phyloP scores from a whole-genome alignment of 176 grass and related monocot genomes.

The Tuctoria greenei region DNA sequence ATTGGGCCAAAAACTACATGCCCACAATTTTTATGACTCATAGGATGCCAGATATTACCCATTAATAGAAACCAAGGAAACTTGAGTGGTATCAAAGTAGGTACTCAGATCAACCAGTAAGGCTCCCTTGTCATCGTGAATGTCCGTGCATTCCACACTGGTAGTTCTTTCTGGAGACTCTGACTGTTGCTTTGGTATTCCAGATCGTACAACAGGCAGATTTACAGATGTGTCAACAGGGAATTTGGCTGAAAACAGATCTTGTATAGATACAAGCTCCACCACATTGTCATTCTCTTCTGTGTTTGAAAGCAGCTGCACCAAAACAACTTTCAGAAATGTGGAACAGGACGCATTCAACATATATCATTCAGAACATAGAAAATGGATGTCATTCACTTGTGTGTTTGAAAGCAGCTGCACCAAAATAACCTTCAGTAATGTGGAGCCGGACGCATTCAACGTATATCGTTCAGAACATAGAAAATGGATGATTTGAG shows the following conservation, averaged over 20 bases:
- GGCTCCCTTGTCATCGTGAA: not conserved
- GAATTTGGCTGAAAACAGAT: constrained; percentile 57
- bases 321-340: constrained; percentile 35
- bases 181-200: constrained; percentile 13
- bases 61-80: constrained; percentile 77
- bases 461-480: not conserved
- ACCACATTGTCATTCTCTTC: constrained; percentile 42
- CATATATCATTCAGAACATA: too few relatives aligned
- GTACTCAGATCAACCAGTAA: constrained; percentile 57
- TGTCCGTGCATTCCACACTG: not conserved
- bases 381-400: constrained; percentile 47
- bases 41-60: constrained; percentile 46
- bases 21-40: not conserved
- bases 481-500: not conserved
- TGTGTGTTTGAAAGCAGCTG: constrained; percentile 53
- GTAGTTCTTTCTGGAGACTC: constrained; percentile 22
- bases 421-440: constrained; percentile 36
- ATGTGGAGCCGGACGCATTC: not conserved
- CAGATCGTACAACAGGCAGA: constrained; percentile 18
- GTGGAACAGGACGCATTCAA: not conserved
- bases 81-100: constrained; percentile 43
- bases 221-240: constrained; percentile 41
- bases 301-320: constrained; percentile 51
- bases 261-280: constrained; percentile 60
- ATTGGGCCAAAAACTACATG: not conserved